Conservation (phyloP, 78 protist species). For the Emiliania huxleyi region DNA sequence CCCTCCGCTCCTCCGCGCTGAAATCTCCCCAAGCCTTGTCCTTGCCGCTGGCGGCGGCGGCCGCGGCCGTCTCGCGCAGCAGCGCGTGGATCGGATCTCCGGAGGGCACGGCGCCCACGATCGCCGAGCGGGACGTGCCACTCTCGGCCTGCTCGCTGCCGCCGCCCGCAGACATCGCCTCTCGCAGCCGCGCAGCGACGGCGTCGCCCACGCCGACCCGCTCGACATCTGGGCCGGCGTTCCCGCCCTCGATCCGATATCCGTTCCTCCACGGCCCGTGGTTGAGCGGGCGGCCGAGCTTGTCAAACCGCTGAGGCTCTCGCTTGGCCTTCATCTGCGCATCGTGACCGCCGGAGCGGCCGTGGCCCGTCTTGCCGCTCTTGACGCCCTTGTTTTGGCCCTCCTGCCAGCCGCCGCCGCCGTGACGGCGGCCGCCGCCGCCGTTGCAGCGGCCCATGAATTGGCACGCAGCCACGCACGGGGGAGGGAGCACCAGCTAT, state of each 20-base stretch:
- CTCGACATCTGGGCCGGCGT: background rate
- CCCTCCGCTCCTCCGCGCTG: background rate
- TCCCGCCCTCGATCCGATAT: background rate
- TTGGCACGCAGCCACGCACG: too few species aligned
- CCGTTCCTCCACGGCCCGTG: background rate
- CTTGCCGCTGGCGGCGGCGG: background rate
- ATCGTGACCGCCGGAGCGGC: background rate
- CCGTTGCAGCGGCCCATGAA: background rate
- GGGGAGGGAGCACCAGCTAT: too few species aligned
- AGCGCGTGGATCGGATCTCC: background rate
- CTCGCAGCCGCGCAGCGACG: background rate
- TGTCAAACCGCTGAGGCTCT: background rate
- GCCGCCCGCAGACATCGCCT: background rate
- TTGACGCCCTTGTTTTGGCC: background rate
- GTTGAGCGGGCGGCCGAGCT: background rate
- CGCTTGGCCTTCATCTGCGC: background rate
- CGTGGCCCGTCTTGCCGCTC: background rate
- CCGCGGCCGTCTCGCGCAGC: background rate
- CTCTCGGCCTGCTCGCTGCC: background rate
- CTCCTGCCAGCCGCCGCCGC: slow-evolving; percentile 21
- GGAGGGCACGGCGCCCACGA: background rate
- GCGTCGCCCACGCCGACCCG: background rate
- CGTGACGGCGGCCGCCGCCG: background rate
- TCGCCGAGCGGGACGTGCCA: background rate
- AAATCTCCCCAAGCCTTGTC: background rate